Evolutionary conservation across 2,329 filamentous ascomycete genomes (phyloP).

Genomic region (Verticillium klebahnii): DNA sequence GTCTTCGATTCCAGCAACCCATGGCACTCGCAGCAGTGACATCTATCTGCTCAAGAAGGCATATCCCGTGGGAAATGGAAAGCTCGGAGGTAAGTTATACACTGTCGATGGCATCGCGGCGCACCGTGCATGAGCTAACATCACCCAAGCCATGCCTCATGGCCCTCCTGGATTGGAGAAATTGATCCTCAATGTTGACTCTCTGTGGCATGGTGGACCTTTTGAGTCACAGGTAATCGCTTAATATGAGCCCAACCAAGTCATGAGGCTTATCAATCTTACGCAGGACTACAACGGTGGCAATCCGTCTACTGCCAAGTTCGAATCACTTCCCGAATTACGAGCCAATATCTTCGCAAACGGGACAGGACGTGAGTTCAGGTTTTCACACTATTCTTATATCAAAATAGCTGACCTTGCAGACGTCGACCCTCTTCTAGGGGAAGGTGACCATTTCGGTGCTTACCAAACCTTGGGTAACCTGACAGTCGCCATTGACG

Average conservation of each 20-base stretch:
- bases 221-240: constrained; percentile 34
- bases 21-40: not conserved
- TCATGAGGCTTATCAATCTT: too few relatives aligned
- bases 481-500: constrained; percentile 32
- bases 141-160: constrained; percentile 31
- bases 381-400: too few relatives aligned
- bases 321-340: constrained; percentile 32
- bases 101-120: too few relatives aligned
- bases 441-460: constrained; percentile 35
- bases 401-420: not conserved
- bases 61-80: constrained; percentile 45
- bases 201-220: constrained; percentile 44
- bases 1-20: constrained; percentile 6
- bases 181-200: constrained; percentile 42
- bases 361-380: constrained; percentile 36
- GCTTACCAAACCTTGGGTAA: constrained; percentile 43
- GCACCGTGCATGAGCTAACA: not conserved
- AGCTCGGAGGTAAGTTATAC: constrained; percentile 31
- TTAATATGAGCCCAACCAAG: too few relatives aligned
- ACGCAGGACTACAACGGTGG: constrained; percentile 38
- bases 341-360: constrained; percentile 43
- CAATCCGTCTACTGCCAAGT: constrained; percentile 32
- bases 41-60: constrained; percentile 23
- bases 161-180: constrained; percentile 36
- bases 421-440: constrained; percentile 33